Conservation (phyloP, 2,329 filamentous ascomycete species). For the Ophiosphaerella herpotricha region DNA sequence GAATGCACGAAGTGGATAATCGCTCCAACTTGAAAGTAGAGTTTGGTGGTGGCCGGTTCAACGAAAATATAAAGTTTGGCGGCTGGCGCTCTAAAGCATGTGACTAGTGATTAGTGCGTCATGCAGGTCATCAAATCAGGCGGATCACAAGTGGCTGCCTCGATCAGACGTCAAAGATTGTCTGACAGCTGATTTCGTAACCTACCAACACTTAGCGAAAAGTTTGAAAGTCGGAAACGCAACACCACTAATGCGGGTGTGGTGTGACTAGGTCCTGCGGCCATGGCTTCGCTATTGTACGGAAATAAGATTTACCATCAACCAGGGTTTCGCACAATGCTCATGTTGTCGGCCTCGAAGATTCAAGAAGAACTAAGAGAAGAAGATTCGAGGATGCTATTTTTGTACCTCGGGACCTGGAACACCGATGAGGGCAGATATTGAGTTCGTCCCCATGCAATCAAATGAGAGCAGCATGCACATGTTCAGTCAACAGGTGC, state of each 20-base stretch:
- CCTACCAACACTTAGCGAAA: slow-evolving; percentile 16
- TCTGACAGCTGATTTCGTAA: slow-evolving; percentile 25
- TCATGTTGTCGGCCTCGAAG: too few species aligned
- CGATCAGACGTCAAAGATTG: slow-evolving; percentile 17
- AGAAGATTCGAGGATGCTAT: slow-evolving; percentile 7
- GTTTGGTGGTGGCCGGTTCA: slow-evolving; percentile 12
- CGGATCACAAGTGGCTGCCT: slow-evolving; percentile 1
- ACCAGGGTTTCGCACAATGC: background rate
- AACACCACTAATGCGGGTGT: slow-evolving; percentile 18
- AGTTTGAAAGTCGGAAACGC: slow-evolving; percentile 7
- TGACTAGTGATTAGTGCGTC: slow-evolving; percentile 19
- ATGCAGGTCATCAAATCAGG: slow-evolving; percentile 4
- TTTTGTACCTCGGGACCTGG: slow-evolving; percentile 12
- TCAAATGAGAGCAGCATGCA: background rate
- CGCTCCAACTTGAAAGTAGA: slow-evolving; percentile 1
- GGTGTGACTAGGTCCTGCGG: slow-evolving; percentile 17
- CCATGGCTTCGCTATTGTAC: slow-evolving; percentile 17
- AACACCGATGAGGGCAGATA: slow-evolving; percentile 18
- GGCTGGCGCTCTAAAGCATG: slow-evolving; percentile 4
- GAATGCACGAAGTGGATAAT: background rate
- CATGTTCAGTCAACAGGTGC: slow-evolving; percentile 56
- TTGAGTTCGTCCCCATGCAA: slow-evolving; percentile 3
- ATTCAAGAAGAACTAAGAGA: background rate
- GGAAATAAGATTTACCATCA: slow-evolving; percentile 6
- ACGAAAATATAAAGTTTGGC: slow-evolving; percentile 22